A percentile compares a stretch with the other conserved stretches of the same genome.
Evolutionary conservation across 2,329 filamentous ascomycete genomes (phyloP).

Genomic region (Amauroascus verrucosus): DNA sequence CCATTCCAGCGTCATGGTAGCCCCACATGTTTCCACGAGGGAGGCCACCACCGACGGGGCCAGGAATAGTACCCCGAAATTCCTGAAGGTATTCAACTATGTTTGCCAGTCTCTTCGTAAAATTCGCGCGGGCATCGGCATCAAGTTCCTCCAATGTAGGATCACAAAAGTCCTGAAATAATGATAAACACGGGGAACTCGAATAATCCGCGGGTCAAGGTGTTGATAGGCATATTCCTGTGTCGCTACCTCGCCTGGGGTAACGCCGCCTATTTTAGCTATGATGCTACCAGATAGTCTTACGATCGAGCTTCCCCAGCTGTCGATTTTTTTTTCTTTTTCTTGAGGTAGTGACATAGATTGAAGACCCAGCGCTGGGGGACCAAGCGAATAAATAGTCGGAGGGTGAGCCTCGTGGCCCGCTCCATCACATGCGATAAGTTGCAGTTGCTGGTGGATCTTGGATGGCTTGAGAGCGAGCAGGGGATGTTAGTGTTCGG

Average conservation of each 20-base stretch:
- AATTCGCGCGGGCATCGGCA: slow-evolving; percentile 4
- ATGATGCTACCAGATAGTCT: background rate
- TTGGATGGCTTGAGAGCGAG: too few relatives aligned
- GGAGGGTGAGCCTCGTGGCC: too few relatives aligned
- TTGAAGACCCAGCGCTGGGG: background rate
- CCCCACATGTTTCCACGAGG: background rate
- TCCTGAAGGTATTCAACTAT: slow-evolving; percentile 16
- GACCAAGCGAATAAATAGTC: background rate
- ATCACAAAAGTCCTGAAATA: slow-evolving; percentile 21
- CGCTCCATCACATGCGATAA: too few relatives aligned
- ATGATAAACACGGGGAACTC: slow-evolving; percentile 19
- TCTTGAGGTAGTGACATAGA: background rate
- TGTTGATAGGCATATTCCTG: slow-evolving; percentile 18
- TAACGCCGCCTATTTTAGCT: background rate
- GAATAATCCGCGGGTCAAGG: slow-evolving; percentile 17
- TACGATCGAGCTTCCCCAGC: background rate
- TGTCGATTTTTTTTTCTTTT: background rate
- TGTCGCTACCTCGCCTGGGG: slow-evolving; percentile 9
- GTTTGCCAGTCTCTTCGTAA: slow-evolving; percentile 15
- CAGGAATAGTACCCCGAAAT: slow-evolving; percentile 14
- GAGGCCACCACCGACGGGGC: slow-evolving; percentile 15
- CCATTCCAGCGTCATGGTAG: background rate
- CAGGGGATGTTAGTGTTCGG: too few relatives aligned
- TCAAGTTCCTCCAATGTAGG: slow-evolving; percentile 16
- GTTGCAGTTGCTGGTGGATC: too few relatives aligned